Percentiles rank a stretch among this genome's conserved stretches.
Conservation (phyloP, 768 basidiomycete genomes). For the Strobilomyces confusus region DNA sequence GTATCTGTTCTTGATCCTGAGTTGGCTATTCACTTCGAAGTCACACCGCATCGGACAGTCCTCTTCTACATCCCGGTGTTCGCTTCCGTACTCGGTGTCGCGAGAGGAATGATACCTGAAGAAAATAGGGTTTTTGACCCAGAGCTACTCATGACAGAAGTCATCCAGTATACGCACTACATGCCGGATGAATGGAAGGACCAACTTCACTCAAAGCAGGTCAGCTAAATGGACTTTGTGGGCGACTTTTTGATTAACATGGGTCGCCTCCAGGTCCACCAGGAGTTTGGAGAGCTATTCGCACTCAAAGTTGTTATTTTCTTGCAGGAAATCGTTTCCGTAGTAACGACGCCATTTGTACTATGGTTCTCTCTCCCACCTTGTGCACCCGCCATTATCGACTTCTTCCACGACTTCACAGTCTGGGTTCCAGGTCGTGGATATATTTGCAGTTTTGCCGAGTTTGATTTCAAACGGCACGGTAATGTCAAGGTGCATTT, state of each 20-base stretch:
- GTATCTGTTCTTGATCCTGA: constrained; percentile 93
- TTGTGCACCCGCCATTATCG: constrained; percentile 88
- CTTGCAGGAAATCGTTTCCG: constrained; percentile 82
- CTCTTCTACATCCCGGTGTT: constrained; percentile 91
- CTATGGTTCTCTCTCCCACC: constrained; percentile 88
- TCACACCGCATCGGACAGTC: constrained; percentile 89
- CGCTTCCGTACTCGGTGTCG: constrained; percentile 81
- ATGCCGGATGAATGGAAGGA: constrained; percentile 93
- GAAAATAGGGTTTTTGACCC: constrained; percentile 94
- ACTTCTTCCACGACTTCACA: constrained; percentile 98
- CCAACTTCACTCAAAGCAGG: constrained; percentile 84
- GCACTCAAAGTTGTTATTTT: constrained; percentile 90
- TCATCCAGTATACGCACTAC: constrained; percentile 92
- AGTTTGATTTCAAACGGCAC: constrained; percentile 95
- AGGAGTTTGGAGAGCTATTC: constrained; percentile 89
- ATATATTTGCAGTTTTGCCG: constrained; percentile 96
- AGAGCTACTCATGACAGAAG: constrained; percentile 86
- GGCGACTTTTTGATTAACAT: constrained; percentile 1
- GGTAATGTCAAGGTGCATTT: constrained; percentile 78
- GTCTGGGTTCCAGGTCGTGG: constrained; percentile 96
- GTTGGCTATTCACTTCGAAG: constrained; percentile 88
- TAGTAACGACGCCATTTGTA: constrained; percentile 90
- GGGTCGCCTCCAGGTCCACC: constrained; percentile 61
- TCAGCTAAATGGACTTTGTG: constrained; percentile 24
- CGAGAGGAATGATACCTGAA: constrained; percentile 93